These are phyloP conservation scores for Boletus smithii DNA, from an alignment of 1,284 basidiomycete species.

Conservation along the genomic window DNA sequence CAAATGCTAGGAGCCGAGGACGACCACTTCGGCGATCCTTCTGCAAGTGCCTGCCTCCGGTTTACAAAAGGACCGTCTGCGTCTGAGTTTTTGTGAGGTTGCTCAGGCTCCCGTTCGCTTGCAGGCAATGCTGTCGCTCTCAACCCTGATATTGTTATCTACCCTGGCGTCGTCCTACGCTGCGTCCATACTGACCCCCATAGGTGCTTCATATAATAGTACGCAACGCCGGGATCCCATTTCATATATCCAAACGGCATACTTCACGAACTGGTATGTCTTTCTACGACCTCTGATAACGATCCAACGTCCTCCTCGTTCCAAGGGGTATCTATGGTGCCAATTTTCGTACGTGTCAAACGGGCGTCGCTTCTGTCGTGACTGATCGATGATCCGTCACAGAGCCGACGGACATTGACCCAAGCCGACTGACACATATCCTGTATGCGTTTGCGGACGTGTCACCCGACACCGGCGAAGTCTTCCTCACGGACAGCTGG, in stretches of 20 bases:
- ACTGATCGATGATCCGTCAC: constrained; percentile 26
- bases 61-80: constrained; percentile 19
- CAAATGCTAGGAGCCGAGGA: constrained; percentile 12
- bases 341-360: constrained; percentile 59
- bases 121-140: neutral
- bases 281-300: neutral
- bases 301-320: constrained; percentile 8
- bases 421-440: constrained; percentile 65
- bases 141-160: constrained; percentile 11
- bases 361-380: neutral
- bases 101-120: constrained; percentile 1
- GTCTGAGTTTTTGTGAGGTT: neutral
- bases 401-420: constrained; percentile 60
- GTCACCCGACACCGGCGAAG: constrained; percentile 60
- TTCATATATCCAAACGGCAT: constrained; percentile 55
- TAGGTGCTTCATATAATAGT: constrained; percentile 16
- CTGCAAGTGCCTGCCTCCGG: neutral
- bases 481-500: constrained; percentile 75
- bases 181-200: constrained; percentile 9
- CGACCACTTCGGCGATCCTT: constrained; percentile 8
- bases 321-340: constrained; percentile 77
- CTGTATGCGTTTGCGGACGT: constrained; percentile 86
- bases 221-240: constrained; percentile 46
- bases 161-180: constrained; percentile 11
- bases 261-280: constrained; percentile 63